Evolutionary conservation across 768 basidiomycete genomes (phyloP), one percentile per base, ranked within the genome.

Genomic region (Phlebiopsis flavidoalba): DNA sequence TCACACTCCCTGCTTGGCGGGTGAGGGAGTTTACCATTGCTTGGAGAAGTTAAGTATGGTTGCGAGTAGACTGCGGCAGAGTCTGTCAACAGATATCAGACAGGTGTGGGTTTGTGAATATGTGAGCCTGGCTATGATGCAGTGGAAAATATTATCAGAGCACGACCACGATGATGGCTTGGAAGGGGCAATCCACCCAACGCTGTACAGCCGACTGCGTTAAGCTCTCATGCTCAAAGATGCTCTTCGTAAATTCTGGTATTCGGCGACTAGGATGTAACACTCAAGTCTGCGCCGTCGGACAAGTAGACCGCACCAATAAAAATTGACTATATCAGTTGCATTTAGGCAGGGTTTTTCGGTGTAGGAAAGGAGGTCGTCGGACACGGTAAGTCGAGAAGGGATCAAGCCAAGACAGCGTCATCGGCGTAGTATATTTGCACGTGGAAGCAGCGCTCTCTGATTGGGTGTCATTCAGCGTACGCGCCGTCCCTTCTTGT

Each of bases 1-100:
- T 80, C 61, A 90, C 72, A n/a, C n/a, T n/a, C 43, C 87, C 83
- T 26, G 83, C 82, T 56, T 84, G 78, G 35, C 85, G 77, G 36
- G 87, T 81, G 46, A 92, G 78, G 19, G 86, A 69, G 69, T 85
- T 90, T 24, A 76, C 57, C 61, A 62, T 62, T 24, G 60, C 21
- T 43, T 8, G 40, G 17, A 43, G 40, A 43, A 17, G 40, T n/a
- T n/a, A n/a, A n/a, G n/a, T n/a, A n/a, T n/a, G n/a, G 40, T 12
- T 43, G 11, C 40, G 40, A 17, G 40, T n/a, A n/a, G 10, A 17
- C 12, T 43, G 11, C 37, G 10, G 12, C 12, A 43, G 37, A 43
- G 40, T 43, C 17, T 17, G 8, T n/a, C n/a, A n/a, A n/a, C n/a
- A 31, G 26, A 6, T 31, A 31, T 31, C 26, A 31, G 26, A 6